phyloP scores from a whole-genome alignment of 495 filamentous ascomycete species.

The Hypoxylon lenormandii region DNA sequence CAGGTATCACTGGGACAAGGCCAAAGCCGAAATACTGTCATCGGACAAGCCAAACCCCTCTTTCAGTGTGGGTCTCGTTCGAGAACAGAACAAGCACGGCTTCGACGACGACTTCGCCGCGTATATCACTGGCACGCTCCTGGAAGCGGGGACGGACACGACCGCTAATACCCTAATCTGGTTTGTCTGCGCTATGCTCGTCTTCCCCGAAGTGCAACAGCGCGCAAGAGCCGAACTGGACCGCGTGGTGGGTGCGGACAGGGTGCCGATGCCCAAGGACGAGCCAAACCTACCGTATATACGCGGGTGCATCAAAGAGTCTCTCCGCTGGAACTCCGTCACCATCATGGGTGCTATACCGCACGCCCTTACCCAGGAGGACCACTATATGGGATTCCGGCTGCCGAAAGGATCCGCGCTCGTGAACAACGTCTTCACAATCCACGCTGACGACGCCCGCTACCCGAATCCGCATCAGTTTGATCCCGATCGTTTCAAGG shows the following conservation, averaged over 20 bases:
- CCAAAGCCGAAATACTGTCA: conserved; percentile 39
- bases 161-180: conserved; percentile 54
- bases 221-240: conserved; percentile 53
- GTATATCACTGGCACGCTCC: conserved; percentile 53
- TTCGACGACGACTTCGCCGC: conserved; percentile 44
- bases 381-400: conserved; percentile 56
- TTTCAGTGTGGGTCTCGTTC: conserved; percentile 29
- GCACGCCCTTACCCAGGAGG: conserved; percentile 59
- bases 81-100: conserved; percentile 32
- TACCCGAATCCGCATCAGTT: conserved; percentile 58
- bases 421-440: conserved; percentile 56
- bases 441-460: conserved; percentile 49
- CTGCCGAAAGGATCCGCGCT: conserved; percentile 59
- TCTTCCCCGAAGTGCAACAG: conserved; percentile 55
- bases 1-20: conserved; percentile 26
- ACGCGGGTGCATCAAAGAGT: conserved; percentile 64
- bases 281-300: conserved; percentile 56
- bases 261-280: conserved; percentile 54
- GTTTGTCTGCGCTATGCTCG: conserved; percentile 65
- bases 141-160: conserved; percentile 66
- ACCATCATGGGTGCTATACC: conserved; percentile 66
- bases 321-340: conserved; percentile 69
- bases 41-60: conserved; percentile 28
- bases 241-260: conserved; percentile 59
- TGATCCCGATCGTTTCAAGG: conserved; percentile 54